phyloP scores from a whole-genome alignment of 2,329 filamentous ascomycete species.

The Venturia asperata region DNA sequence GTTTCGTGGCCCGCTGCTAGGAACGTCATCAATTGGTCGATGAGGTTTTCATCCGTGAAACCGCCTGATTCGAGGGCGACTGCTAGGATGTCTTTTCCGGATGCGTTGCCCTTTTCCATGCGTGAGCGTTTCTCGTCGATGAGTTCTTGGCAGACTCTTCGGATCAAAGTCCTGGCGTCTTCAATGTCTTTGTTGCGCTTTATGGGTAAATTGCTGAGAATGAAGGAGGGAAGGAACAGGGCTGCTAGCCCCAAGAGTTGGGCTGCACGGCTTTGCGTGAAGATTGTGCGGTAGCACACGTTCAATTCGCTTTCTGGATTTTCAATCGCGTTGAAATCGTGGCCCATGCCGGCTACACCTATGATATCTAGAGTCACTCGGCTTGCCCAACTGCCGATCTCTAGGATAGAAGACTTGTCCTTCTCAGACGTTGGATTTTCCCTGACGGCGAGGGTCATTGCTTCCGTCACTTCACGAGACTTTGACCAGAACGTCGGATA shows the following conservation, averaged over 20 bases:
- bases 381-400: conserved; percentile 41
- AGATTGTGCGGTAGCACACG: conserved; percentile 45
- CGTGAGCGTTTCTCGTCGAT: conserved; percentile 62
- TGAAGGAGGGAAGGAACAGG: conserved; percentile 55
- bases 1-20: conserved; percentile 62
- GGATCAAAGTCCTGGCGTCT: conserved; percentile 35
- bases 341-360: conserved; percentile 49
- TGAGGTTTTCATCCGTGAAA: conserved; percentile 72
- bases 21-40: conserved; percentile 88
- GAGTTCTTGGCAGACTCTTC: conserved; percentile 58
- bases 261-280: conserved; percentile 41
- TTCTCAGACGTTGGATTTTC: conserved; percentile 21
- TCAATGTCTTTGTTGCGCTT: conserved; percentile 52
- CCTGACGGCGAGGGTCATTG: conserved; percentile 28
- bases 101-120: conserved; percentile 41
- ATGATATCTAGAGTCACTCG: conserved; percentile 54
- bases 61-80: conserved; percentile 69
- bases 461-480: conserved; percentile 35
- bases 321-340: conserved; percentile 48
- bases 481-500: conserved; percentile 46
- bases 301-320: conserved; percentile 48
- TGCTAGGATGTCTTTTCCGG: conserved; percentile 67
- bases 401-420: conserved; percentile 29
- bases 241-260: conserved; percentile 52
- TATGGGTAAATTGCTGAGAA: conserved; percentile 59